phyloP scores from a whole-genome alignment of 331 rosid species.

The Cydonia oblonga region DNA sequence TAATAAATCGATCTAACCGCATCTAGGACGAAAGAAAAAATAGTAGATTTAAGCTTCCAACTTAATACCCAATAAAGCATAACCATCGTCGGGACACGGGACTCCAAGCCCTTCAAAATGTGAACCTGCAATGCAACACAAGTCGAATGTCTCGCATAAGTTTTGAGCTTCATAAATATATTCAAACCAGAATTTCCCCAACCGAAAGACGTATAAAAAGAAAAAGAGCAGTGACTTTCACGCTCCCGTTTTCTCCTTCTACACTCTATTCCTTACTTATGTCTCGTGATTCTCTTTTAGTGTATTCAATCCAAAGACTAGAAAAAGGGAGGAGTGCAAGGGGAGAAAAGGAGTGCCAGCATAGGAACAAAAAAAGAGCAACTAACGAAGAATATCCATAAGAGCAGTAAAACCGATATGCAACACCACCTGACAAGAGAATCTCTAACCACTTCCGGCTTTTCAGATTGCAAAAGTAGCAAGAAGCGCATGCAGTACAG shows the following conservation, averaged over 20 bases:
- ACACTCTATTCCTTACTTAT: not conserved
- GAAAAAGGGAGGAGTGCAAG: too few species aligned
- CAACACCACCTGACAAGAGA: not conserved
- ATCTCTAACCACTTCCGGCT: constrained; percentile 24
- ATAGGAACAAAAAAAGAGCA: too few species aligned
- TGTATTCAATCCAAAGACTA: not conserved
- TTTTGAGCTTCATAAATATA: not conserved
- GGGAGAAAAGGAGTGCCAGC: too few species aligned
- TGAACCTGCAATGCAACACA: constrained; percentile 21
- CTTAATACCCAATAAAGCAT: not conserved
- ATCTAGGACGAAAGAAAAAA: constrained; percentile 2
- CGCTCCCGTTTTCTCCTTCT: not conserved
- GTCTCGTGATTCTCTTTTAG: not conserved
- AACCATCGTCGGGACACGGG: not conserved
- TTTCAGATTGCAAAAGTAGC: constrained; percentile 66
- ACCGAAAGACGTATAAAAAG: not conserved
- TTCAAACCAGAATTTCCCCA: not conserved
- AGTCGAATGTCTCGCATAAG: not conserved
- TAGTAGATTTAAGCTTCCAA: not conserved
- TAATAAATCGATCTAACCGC: constrained; percentile 17
- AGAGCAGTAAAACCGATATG: too few species aligned
- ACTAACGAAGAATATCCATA: too few species aligned
- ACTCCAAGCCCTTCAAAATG: constrained; percentile 5
- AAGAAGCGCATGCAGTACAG: constrained; percentile 71
- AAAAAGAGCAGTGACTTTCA: not conserved